These are phyloP conservation scores for Xylaria polymorpha DNA, from an alignment of 2,329 filamentous ascomycete genomes.

Conservation along the genomic window DNA sequence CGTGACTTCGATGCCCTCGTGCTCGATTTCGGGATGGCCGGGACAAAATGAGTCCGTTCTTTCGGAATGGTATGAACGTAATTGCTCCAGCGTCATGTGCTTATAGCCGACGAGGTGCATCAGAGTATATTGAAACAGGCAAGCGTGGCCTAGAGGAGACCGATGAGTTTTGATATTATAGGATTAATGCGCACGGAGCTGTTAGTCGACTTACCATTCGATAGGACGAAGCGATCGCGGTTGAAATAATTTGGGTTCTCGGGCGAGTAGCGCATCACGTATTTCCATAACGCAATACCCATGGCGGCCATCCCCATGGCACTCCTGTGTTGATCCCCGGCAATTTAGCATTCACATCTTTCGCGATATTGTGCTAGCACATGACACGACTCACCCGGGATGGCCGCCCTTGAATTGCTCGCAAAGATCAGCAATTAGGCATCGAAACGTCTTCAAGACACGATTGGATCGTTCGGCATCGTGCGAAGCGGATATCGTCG, in stretches of 20 bases:
- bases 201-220: conserved; percentile 56
- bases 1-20: conserved; percentile 66
- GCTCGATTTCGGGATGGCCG: conserved; percentile 66
- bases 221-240: conserved; percentile 69
- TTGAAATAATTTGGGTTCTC: conserved; percentile 65
- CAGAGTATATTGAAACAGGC: conserved; percentile 63
- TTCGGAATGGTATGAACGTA: conserved; percentile 63
- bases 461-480: conserved; percentile 2
- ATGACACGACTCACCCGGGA: conserved; percentile 63
- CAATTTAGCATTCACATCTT: conserved; percentile 33
- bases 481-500: not conserved
- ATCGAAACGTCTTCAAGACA: conserved; percentile 69
- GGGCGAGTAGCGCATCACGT: conserved; percentile 69
- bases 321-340: conserved; percentile 2
- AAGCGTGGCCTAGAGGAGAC: conserved; percentile 55
- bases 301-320: conserved; percentile 54
- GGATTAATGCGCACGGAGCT: not conserved
- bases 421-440: conserved; percentile 74
- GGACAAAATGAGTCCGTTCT: conserved; percentile 58
- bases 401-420: conserved; percentile 77
- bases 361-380: conserved; percentile 15
- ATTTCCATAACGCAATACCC: conserved; percentile 57
- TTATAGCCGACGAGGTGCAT: conserved; percentile 63
- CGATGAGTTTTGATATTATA: not conserved
- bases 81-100: conserved; percentile 63